Base-by-base conservation (phyloP, 176 grass and related monocot genomes). In the Cocos nucifera region DNA sequence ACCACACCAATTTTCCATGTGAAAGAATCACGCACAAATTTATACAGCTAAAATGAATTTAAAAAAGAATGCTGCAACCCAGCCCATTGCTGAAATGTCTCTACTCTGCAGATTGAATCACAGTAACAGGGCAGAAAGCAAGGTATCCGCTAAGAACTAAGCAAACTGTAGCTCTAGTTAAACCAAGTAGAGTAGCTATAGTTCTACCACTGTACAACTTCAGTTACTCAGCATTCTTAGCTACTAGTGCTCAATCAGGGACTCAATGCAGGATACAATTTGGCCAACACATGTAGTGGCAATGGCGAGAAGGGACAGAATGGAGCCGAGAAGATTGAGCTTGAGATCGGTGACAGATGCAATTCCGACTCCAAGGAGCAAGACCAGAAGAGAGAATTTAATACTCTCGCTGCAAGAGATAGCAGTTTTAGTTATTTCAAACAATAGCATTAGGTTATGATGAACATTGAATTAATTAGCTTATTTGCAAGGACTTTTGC, bases 341-440 rank as follows among this genome's bases (percentile, higher is more conserved):
- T 91, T 69, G 61, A 97, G 84, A 78, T 97, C 87, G 0, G 87
- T 97, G 63, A 91, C 69, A 15, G 92, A 91, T 15, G 92, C 87
- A 59, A 91, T 97, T 27, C 84, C 87, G 6, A 97, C 92, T 60
- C 87, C 92, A 3, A 91, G 59, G 27, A 97, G 78, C 15, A 97
- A 67, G 15, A 97, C 80, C 73, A 82, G 69, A 57, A 97, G 84
- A 53, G 92, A 85, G 50, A 78, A 56, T 58, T 87, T 90, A 58
- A 97, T 91, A 61, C 73, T 91, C 69, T 78, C 49, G 51, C 92
- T 97, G 92, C 62, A 77, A 32, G 19, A 60, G 35, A 44, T 12
- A 44, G 9, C 35, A 44, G 6, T 23, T 10, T 50, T 49, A 63
- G 32, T 21, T 50, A 27, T 63, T 22, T 22, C 17, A 19, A 49